A percentile compares a stretch with the other conserved stretches of the same genome.
Evolutionary conservation across 441 rosid genomes (phyloP).

Genomic region (Syzygium malaccense): DNA sequence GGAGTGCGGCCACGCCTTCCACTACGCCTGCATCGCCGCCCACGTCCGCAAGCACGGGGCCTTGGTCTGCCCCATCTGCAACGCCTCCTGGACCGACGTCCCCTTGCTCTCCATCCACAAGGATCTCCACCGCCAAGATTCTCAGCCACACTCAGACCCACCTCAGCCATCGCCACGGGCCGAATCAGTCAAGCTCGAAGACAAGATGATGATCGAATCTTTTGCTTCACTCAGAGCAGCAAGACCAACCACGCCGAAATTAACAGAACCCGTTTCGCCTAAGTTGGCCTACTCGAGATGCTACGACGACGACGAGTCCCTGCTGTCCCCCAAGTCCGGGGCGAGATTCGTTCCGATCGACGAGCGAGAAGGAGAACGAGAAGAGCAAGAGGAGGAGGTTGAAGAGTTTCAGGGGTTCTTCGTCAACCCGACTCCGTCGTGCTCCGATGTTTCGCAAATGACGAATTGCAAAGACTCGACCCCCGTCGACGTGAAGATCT

Average conservation of each 20-base stretch:
- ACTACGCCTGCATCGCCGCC: slow-evolving; percentile 51
- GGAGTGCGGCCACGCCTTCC: slow-evolving; percentile 62
- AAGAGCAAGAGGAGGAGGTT: slow-evolving; percentile 16
- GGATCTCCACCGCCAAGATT: slow-evolving; percentile 4
- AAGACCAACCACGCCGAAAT: not conserved
- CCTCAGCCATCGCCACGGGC: not conserved
- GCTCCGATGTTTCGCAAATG: slow-evolving; percentile 25
- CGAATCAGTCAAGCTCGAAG: slow-evolving; percentile 15
- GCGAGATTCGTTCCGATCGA: slow-evolving; percentile 39
- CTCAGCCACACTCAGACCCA: not conserved
- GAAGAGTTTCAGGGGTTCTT: slow-evolving; percentile 60
- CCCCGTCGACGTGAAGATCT: slow-evolving; percentile 36
- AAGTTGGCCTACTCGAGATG: slow-evolving; percentile 11
- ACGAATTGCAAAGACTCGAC: slow-evolving; percentile 22
- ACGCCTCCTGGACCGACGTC: slow-evolving; percentile 48
- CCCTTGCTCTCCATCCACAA: slow-evolving; percentile 42
- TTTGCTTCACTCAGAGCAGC: slow-evolving; percentile 30
- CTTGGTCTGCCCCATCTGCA: slow-evolving; percentile 59
- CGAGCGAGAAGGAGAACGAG: slow-evolving; percentile 27
- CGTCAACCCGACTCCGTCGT: slow-evolving; percentile 36
- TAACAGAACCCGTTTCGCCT: slow-evolving; percentile 5
- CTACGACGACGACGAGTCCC: slow-evolving; percentile 60
- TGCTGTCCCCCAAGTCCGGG: slow-evolving; percentile 31
- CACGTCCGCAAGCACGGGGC: slow-evolving; percentile 40
- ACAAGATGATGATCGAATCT: slow-evolving; percentile 48